Percentiles rank a stretch among this genome's conserved stretches.
phyloP scores from a whole-genome alignment of 106 monocot species.

The Phalaenopsis aphrodite region DNA sequence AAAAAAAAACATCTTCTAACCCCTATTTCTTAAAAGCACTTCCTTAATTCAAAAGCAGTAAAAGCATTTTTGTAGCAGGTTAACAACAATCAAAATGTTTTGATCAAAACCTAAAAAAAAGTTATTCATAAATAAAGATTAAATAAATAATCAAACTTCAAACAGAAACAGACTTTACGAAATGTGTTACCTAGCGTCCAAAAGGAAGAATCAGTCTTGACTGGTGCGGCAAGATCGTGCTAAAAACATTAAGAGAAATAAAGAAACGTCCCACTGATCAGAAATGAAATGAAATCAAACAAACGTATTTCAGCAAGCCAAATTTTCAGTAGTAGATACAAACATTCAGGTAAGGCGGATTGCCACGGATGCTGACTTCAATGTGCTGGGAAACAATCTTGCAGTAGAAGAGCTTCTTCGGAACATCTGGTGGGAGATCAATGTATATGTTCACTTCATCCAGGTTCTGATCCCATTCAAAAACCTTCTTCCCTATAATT shows the following conservation, averaged over 20 bases:
- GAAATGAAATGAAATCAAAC: not conserved
- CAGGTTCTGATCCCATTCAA: conserved; percentile 79
- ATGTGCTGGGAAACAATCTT: conserved; percentile 70
- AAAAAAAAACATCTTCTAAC: no score
- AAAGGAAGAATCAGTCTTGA: conserved; percentile 92
- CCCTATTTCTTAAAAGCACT: not conserved
- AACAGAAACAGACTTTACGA: not conserved
- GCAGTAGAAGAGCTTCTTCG: conserved; percentile 70
- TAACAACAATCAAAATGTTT: not conserved
- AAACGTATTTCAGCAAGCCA: not conserved
- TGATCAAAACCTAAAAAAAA: not conserved
- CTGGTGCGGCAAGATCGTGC: conserved; percentile 67
- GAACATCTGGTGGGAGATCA: conserved; percentile 53
- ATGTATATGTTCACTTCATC: conserved; percentile 75
- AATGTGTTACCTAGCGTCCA: conserved; percentile 75
- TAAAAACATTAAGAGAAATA: conserved; percentile 20
- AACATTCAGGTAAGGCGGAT: conserved; percentile 83
- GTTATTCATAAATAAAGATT: not conserved
- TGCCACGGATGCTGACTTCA: conserved; percentile 79
- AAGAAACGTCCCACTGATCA: not conserved
- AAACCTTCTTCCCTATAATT: conserved; percentile 60
- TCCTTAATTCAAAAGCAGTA: not conserved
- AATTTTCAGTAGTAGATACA: not conserved
- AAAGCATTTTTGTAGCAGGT: not conserved
- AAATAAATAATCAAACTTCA: not conserved